These are phyloP conservation scores for Flaveria ramosissima DNA, from an alignment of 129 eudicot genomes.

Conservation along the genomic window DNA sequence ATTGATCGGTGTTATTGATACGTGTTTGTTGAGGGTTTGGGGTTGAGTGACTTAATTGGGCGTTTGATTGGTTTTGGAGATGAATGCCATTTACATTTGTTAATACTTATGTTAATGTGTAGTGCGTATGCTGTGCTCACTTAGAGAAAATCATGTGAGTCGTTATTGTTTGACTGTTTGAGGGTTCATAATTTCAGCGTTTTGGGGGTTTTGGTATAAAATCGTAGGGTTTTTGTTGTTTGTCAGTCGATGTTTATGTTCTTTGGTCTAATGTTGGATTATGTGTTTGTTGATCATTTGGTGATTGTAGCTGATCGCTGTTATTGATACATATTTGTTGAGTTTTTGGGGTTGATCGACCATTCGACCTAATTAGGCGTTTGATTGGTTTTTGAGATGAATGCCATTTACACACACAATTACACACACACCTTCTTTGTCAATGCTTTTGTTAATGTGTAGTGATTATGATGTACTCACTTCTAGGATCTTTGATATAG, in stretches of 20 bases:
- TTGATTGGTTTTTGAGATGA: conserved; percentile 14
- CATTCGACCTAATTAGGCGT: conserved; percentile 8
- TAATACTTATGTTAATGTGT: no score
- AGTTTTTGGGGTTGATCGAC: conserved; percentile 15
- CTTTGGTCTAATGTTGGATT: neutral
- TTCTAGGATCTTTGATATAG: conserved; percentile 27
- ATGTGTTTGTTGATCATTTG: conserved; percentile 1
- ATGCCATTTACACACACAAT: neutral
- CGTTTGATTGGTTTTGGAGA: neutral
- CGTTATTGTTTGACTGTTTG: conserved; percentile 3
- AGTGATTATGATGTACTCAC: conserved; percentile 2
- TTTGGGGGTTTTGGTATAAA: conserved; percentile 3
- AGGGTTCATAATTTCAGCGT: conserved; percentile 28
- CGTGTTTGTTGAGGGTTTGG: conserved; percentile 14
- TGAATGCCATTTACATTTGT: no score
- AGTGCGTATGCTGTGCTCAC: no score
- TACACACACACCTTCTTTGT: neutral
- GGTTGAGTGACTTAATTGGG: conserved; percentile 23
- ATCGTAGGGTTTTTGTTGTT: conserved; percentile 16
- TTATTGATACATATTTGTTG: neutral
- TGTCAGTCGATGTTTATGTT: neutral
- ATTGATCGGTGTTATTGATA: conserved; percentile 2
- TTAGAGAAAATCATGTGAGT: conserved; percentile 19
- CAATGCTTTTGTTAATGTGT: neutral
- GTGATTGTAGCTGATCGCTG: conserved; percentile 7